A percentile compares a stretch with the other conserved stretches of the same genome.
These are phyloP conservation scores for Phialophora tarda DNA, from an alignment of 2,329 filamentous ascomycete genomes.

Conservation along the genomic window DNA sequence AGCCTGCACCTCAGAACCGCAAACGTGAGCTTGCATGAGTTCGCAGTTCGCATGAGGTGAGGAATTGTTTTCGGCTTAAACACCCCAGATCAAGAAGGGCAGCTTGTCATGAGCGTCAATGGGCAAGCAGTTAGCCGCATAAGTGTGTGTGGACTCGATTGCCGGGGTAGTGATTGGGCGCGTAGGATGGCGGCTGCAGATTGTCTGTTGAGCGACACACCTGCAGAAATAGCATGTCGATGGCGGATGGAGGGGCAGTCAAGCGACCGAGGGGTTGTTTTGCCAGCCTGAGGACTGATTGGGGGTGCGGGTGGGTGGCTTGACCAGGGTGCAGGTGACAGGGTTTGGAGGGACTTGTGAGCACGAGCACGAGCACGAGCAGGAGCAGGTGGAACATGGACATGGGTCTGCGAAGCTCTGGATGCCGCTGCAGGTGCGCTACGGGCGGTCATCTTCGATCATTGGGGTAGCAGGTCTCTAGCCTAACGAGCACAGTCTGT, in stretches of 20 bases:
- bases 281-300: conserved; percentile 13
- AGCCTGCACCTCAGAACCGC: conserved; percentile 15
- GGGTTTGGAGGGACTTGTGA: conserved; percentile 4
- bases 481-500: neutral
- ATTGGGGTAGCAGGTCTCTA: conserved; percentile 13
- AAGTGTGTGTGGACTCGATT: conserved; percentile 13
- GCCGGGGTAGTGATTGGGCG: conserved; percentile 26
- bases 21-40: conserved; percentile 28
- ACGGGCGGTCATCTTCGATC: conserved; percentile 11
- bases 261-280: conserved; percentile 22
- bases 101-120: conserved; percentile 35
- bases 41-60: conserved; percentile 32
- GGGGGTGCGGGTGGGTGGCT: conserved; percentile 8
- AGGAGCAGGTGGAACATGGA: neutral
- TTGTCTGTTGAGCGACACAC: conserved; percentile 25
- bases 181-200: conserved; percentile 12
- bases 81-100: conserved; percentile 33
- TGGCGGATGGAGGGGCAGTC: conserved; percentile 15
- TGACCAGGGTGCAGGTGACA: conserved; percentile 15
- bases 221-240: conserved; percentile 19
- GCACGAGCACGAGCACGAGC: conserved; percentile 18
- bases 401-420: neutral
- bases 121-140: conserved; percentile 30
- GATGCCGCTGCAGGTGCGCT: neutral
- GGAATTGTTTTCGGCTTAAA: conserved; percentile 33